A percentile compares a stretch with the other conserved stretches of the same genome.
phyloP scores from a whole-genome alignment of 352 stramenopile species.

The Phytophthora foliorum region DNA sequence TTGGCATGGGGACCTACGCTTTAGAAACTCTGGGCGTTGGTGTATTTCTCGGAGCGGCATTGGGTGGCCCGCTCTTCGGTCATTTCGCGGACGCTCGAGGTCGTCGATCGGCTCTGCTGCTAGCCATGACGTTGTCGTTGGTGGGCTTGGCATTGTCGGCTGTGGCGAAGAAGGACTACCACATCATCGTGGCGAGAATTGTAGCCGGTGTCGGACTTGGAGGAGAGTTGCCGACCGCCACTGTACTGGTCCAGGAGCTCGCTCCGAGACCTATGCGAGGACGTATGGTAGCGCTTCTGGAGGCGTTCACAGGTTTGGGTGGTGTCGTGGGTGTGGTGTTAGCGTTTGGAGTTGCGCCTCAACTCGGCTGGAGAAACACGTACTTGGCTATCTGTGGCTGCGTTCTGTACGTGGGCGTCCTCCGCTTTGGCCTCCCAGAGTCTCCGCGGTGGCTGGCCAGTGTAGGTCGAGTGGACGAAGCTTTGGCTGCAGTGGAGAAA shows the following conservation, averaged over 20 bases:
- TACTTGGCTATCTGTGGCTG: conserved; percentile 32
- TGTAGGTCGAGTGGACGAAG: conserved; percentile 36
- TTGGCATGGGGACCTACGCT: conserved; percentile 36
- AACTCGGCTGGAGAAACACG: conserved; percentile 45
- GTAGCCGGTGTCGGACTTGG: conserved; percentile 45
- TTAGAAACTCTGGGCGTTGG: conserved; percentile 36
- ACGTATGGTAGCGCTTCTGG: conserved; percentile 42
- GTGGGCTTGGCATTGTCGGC: conserved; percentile 35
- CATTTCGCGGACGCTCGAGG: conserved; percentile 35
- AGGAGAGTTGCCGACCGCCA: conserved; percentile 45
- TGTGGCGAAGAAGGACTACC: conserved; percentile 31
- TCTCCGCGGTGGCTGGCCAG: conserved; percentile 52
- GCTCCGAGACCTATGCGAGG: conserved; percentile 34
- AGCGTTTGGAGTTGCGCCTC: conserved; percentile 33
- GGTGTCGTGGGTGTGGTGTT: conserved; percentile 38
- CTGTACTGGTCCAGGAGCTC: conserved; percentile 46
- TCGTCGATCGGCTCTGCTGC: conserved; percentile 34
- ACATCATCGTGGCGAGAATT: conserved; percentile 41
- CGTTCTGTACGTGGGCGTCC: conserved; percentile 34
- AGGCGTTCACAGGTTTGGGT: conserved; percentile 45
- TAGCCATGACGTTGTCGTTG: conserved; percentile 42
- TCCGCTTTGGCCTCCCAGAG: conserved; percentile 42
- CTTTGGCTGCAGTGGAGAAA: conserved; percentile 35
- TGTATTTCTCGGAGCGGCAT: conserved; percentile 29
- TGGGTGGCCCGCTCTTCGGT: conserved; percentile 42